These are phyloP conservation scores for Colletotrichum musicola DNA, from an alignment of 2,329 filamentous ascomycete species.

Conservation along the genomic window DNA sequence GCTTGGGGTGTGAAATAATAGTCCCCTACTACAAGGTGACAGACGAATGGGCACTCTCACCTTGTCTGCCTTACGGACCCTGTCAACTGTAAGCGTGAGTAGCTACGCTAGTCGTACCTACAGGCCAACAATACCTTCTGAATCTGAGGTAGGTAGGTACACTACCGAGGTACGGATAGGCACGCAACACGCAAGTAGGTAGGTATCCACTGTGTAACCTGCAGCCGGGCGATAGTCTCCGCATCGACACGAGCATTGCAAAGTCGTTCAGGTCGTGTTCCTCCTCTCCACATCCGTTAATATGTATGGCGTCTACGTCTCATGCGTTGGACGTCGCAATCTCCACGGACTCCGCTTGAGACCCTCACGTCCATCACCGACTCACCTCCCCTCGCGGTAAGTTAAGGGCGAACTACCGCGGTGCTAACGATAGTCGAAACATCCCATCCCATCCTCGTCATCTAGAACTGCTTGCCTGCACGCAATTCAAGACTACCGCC, in stretches of 20 bases:
- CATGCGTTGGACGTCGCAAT: conserved; percentile 1
- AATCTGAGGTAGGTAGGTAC: no score
- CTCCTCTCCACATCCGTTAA: no score
- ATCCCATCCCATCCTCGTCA: conserved; percentile 19
- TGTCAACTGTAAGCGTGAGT: not conserved
- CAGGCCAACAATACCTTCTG: no score
- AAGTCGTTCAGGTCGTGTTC: no score
- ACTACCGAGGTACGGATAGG: no score
- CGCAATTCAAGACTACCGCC: not conserved
- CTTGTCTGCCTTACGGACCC: conserved; percentile 11
- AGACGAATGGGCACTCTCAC: not conserved
- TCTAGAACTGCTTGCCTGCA: conserved; percentile 12
- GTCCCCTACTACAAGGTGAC: no score
- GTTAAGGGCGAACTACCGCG: not conserved
- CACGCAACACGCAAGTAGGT: no score
- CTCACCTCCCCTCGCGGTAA: not conserved
- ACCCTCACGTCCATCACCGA: not conserved
- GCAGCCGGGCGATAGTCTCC: conserved; percentile 25
- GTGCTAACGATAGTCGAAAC: conserved; percentile 32
- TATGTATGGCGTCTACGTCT: not conserved
- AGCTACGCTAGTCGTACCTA: no score
- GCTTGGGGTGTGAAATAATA: no score
- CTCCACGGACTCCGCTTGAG: not conserved
- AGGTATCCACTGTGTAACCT: conserved; percentile 29
- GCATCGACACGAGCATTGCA: not conserved